Evolutionary conservation across 2,329 filamentous ascomycete species (phyloP).

Genomic region (Claviceps purpurea): DNA sequence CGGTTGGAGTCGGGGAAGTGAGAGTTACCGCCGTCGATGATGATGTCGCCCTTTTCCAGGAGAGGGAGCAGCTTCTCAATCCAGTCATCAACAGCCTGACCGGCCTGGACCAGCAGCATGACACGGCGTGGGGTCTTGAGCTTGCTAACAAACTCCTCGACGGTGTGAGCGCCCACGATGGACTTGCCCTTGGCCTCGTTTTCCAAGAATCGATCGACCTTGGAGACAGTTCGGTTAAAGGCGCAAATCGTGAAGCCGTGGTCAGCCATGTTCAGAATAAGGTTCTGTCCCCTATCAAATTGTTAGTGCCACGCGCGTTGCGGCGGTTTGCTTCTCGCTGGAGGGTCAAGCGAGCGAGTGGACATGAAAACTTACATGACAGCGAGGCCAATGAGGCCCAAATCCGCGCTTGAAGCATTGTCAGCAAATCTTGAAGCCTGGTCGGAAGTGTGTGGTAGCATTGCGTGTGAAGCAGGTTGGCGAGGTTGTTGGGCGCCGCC

Average conservation of each 20-base stretch:
- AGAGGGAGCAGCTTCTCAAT: constrained; percentile 86
- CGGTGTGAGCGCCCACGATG: constrained; percentile 83
- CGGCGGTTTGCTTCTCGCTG: background rate
- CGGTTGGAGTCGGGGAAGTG: constrained; percentile 99
- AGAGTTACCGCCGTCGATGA: constrained; percentile 97
- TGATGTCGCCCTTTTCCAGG: constrained; percentile 81
- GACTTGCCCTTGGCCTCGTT: constrained; percentile 94
- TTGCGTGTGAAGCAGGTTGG: constrained; percentile 19
- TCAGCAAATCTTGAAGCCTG: constrained; percentile 38
- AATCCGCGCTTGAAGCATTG: constrained; percentile 58
- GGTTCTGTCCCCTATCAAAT: constrained; percentile 54
- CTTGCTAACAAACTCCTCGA: constrained; percentile 90
- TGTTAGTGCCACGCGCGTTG: constrained; percentile 1
- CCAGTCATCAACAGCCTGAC: constrained; percentile 96
- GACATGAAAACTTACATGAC: constrained; percentile 53
- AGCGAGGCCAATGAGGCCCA: constrained; percentile 85
- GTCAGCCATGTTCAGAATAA: constrained; percentile 82
- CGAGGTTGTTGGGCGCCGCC: constrained; percentile 43
- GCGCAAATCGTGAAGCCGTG: constrained; percentile 93
- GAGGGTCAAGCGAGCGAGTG: background rate
- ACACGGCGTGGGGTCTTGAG: constrained; percentile 93
- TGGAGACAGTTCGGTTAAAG: constrained; percentile 96
- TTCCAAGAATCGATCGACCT: constrained; percentile 87
- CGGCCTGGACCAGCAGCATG: constrained; percentile 98
- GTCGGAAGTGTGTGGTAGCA: constrained; percentile 10